phyloP scores from a whole-genome alignment of 2,329 filamentous ascomycete genomes.

The Apiospora marii region DNA sequence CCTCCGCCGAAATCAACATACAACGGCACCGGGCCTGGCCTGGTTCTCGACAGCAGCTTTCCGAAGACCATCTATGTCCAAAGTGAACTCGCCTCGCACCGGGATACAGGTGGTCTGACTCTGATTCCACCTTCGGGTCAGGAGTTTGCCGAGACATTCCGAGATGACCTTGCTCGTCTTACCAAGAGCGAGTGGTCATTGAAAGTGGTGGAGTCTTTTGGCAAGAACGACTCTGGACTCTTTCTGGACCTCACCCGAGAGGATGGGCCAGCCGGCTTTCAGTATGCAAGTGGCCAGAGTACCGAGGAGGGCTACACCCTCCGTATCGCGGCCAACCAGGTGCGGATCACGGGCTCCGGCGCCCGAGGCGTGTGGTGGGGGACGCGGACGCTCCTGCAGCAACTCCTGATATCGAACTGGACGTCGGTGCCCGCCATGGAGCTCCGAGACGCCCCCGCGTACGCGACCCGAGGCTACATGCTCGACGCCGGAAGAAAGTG shows the following conservation, averaged over 20 bases:
- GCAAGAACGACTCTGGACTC: constrained; percentile 47
- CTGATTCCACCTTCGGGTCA: constrained; percentile 58
- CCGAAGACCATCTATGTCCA: constrained; percentile 50
- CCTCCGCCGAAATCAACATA: not conserved
- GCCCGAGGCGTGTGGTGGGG: constrained; percentile 57
- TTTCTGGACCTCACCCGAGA: constrained; percentile 47
- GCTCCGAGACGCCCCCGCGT: constrained; percentile 50
- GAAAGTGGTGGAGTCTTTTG: constrained; percentile 44
- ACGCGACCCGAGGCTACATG: constrained; percentile 53
- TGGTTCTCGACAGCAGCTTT: constrained; percentile 26
- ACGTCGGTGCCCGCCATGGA: constrained; percentile 41
- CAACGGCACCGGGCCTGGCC: constrained; percentile 16
- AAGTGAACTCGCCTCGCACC: constrained; percentile 44
- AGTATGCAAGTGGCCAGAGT: constrained; percentile 54
- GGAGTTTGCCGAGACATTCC: constrained; percentile 58
- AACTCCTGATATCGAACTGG: constrained; percentile 44
- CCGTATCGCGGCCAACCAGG: constrained; percentile 42
- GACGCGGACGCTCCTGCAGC: constrained; percentile 53
- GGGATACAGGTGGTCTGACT: constrained; percentile 55
- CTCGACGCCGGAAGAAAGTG: constrained; percentile 54
- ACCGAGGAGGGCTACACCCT: constrained; percentile 61
- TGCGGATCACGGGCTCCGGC: constrained; percentile 50
- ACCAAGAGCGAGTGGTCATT: constrained; percentile 52
- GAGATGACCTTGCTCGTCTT: constrained; percentile 50
- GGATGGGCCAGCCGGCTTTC: constrained; percentile 40